Percentiles rank a stretch among this genome's conserved stretches.
phyloP scores from a whole-genome alignment of 192 early-diverging fungal species.

The Thamnidium elegans region DNA sequence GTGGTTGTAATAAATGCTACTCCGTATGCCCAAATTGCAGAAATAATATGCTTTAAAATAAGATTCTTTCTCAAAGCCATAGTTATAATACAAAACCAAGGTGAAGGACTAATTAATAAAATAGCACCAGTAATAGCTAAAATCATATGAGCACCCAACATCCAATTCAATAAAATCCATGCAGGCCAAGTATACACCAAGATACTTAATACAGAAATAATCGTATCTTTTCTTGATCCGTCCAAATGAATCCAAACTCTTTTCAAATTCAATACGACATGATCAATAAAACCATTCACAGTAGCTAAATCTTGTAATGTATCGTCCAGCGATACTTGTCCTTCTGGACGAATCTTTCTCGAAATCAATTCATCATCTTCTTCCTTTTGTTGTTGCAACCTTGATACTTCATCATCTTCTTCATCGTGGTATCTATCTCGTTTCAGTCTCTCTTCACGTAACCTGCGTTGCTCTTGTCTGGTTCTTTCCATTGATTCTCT shows the following conservation, averaged over 20 bases:
- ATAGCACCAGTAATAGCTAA: slow-evolving; percentile 20
- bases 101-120: slow-evolving; percentile 10
- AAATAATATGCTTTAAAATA: slow-evolving; percentile 16
- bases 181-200: slow-evolving; percentile 21
- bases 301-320: slow-evolving; percentile 22
- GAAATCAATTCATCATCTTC: slow-evolving; percentile 24
- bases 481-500: slow-evolving; percentile 15
- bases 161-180: slow-evolving; percentile 13
- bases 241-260: slow-evolving; percentile 9
- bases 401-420: slow-evolving; percentile 7
- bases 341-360: slow-evolving; percentile 27
- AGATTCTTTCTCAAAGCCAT: slow-evolving; percentile 1
- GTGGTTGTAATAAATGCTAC: slow-evolving; percentile 11
- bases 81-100: slow-evolving; percentile 20
- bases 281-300: slow-evolving; percentile 17
- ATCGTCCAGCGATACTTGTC: slow-evolving; percentile 30
- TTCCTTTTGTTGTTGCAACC: slow-evolving; percentile 20
- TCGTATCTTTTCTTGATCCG: slow-evolving; percentile 24
- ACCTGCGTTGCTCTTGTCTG: neutral
- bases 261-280: neutral
- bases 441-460: slow-evolving; percentile 16
- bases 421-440: slow-evolving; percentile 1
- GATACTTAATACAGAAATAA: slow-evolving; percentile 12
- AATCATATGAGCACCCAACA: slow-evolving; percentile 8
- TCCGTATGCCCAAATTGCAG: slow-evolving; percentile 21